Evolutionary conservation across 768 basidiomycete species (phyloP), one percentile per base, ranked within the genome.

Genomic region (Tulasnella sp.): DNA sequence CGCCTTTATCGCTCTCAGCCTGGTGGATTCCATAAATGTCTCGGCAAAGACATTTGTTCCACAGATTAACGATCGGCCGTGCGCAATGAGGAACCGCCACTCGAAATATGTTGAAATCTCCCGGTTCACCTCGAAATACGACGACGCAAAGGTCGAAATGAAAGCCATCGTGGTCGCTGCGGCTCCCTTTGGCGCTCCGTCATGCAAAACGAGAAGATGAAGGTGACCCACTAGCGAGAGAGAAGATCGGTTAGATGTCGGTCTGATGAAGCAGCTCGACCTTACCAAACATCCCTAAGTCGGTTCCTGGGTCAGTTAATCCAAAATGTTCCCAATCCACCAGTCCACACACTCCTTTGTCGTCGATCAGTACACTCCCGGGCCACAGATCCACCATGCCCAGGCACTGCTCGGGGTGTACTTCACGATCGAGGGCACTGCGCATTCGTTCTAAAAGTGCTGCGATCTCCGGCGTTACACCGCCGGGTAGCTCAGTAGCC

Each of bases 341-440:
- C 9, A 77, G 76, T 34, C 76, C 76, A 24, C 41, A 50, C 14
- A 58, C 54, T 48, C 76, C 76, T 3, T 46, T 48, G 8, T 11
- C 24, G 7, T 48, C 42, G 22, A 77, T 44, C 4, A 50, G 50
- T 4, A 28, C 46, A 40, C 37, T 48, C 20, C 76, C 76, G 18
- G 76, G 44, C 76, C 76, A 77, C 24, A 77, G 34, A 34, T 77
- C 76, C n/a, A 77, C 76, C 42, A 77, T 46, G n/a, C 76, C 76
- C 1, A 77, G 76, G 76, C 76, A 77, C 50, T n/a, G 54, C 14
- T 77, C 76, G 8, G 22, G 41, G 11, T 46, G 16, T 5, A 16
- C 18, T 3, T 42, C 54, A 16, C 31, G 24, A 11, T 28, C 14
- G n/a, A 77, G n/a, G n/a, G 46, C 76, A 20, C 24, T 40, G n/a